Evolutionary conservation across 306 rosid genomes (phyloP).

Genomic region (Dryas octopetala): DNA sequence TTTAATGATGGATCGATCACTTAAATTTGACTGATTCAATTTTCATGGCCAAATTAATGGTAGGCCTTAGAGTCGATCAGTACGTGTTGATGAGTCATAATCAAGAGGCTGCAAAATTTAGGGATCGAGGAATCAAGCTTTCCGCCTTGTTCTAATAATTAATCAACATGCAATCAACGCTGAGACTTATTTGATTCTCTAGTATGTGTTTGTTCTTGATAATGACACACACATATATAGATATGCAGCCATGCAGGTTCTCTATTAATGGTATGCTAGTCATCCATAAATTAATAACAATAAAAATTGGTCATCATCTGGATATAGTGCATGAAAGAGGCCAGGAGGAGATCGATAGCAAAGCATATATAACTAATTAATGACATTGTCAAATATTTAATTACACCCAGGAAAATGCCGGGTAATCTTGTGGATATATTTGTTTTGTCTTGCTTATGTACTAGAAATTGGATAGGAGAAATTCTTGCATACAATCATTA

Average conservation of each 20-base stretch:
- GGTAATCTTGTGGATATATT: conserved; percentile 3
- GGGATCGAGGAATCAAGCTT: conserved; percentile 33
- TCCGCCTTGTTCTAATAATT: conserved; percentile 17
- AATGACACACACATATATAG: conserved; percentile 27
- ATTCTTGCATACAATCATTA: too few species aligned
- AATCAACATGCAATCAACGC: conserved; percentile 5
- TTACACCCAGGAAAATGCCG: conserved; percentile 4
- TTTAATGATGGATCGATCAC: background rate
- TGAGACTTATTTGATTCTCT: conserved; percentile 36
- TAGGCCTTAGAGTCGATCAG: conserved; percentile 9
- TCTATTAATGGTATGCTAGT: background rate
- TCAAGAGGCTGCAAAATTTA: conserved; percentile 25
- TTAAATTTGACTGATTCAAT: background rate
- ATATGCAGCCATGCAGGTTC: too few species aligned
- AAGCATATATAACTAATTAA: conserved; percentile 14
- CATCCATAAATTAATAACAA: background rate
- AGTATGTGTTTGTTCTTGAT: conserved; percentile 4
- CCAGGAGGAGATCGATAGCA: conserved; percentile 33
- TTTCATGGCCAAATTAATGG: background rate
- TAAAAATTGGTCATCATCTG: background rate
- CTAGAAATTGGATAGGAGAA: too few species aligned
- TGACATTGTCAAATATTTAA: background rate
- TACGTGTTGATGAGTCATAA: conserved; percentile 4
- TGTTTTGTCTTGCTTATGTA: background rate
- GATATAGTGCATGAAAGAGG: background rate